These are phyloP conservation scores for Peronospora tabacina DNA, from an alignment of 352 stramenopile species.

Conservation along the genomic window DNA sequence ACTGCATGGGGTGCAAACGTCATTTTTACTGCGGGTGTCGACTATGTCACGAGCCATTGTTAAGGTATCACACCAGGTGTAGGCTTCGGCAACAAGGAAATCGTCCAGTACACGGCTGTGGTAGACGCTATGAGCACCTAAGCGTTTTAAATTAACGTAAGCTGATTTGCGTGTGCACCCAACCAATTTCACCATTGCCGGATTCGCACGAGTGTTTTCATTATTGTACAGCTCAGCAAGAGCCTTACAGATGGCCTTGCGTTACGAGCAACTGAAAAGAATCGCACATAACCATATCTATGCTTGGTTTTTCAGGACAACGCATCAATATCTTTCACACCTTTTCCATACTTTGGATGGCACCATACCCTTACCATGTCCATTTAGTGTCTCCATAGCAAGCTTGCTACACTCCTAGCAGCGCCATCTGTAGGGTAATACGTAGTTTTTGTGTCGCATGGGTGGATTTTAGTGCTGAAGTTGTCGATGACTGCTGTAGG, in stretches of 20 bases:
- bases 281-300: conserved; percentile 44
- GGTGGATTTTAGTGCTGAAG: conserved; percentile 29
- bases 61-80: conserved; percentile 86
- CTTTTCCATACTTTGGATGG: conserved; percentile 83
- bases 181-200: conserved; percentile 21
- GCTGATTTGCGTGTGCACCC: conserved; percentile 84
- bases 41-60: conserved; percentile 88
- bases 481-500: conserved; percentile 89
- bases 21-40: conserved; percentile 73
- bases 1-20: conserved; percentile 69
- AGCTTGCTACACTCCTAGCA: conserved; percentile 51
- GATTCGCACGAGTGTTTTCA: conserved; percentile 5
- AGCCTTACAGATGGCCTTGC: conserved; percentile 76
- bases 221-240: conserved; percentile 43
- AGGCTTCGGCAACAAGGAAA: conserved; percentile 67
- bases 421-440: conserved; percentile 70
- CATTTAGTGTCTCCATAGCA: conserved; percentile 12
- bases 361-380: conserved; percentile 47
- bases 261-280: conserved; percentile 88
- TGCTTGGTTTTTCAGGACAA: conserved; percentile 19
- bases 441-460: conserved; percentile 44
- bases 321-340: conserved; percentile 33
- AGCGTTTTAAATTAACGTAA: conserved; percentile 68
- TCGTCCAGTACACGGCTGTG: conserved; percentile 39
- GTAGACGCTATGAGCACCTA: conserved; percentile 74